Conservation (phyloP, 73 alveolate genomes). For the Paramecium octaurelia region DNA sequence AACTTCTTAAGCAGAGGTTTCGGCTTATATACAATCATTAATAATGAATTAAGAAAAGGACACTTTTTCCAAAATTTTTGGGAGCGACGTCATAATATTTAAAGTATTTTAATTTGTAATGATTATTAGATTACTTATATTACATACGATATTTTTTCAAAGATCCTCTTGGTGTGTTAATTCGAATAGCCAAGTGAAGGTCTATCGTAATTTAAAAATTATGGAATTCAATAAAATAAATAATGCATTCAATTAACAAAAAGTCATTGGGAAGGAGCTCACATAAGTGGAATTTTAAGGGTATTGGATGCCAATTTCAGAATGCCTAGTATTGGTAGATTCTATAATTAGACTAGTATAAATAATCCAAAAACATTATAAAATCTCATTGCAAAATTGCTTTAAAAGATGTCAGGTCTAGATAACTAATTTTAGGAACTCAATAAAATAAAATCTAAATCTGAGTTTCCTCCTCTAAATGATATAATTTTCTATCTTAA, state of each 20-base stretch:
- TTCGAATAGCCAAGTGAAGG: slow-evolving; percentile 7
- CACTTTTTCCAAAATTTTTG: neutral
- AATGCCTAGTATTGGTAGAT: neutral
- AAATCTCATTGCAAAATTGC: neutral
- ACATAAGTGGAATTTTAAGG: neutral
- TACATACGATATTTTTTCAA: neutral
- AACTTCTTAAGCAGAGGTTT: slow-evolving; percentile 19
- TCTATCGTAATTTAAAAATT: neutral
- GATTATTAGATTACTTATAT: neutral
- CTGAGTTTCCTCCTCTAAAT: neutral
- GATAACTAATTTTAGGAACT: neutral
- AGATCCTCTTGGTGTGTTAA: neutral
- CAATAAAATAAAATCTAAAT: slow-evolving; percentile 5
- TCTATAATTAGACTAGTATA: neutral
- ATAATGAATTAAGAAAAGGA: slow-evolving; percentile 11
- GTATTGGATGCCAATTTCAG: neutral
- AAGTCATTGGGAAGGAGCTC: slow-evolving; percentile 40
- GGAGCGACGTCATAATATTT: neutral
- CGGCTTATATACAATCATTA: neutral
- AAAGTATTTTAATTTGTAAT: neutral
- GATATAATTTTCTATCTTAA: neutral
- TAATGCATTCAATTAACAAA: neutral
- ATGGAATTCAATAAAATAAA: neutral
- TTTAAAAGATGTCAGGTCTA: neutral
- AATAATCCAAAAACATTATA: neutral